Base-by-base conservation (phyloP, 2,329 filamentous ascomycete genomes). In the Conoideocrella luteorostrata region DNA sequence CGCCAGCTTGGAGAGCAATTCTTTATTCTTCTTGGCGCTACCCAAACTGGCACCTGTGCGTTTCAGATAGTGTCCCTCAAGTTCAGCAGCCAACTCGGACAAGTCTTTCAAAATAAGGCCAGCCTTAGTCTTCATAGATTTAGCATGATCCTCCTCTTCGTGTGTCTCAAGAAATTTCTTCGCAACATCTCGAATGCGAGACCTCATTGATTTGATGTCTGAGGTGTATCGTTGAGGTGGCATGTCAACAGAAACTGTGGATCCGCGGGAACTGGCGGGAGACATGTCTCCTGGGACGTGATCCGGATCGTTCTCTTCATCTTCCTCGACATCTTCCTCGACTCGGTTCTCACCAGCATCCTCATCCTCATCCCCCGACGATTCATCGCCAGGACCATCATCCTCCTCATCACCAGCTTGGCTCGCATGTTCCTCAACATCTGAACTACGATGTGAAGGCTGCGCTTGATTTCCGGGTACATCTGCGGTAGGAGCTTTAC, bases 81-180 rank as follows among this genome's bases (percentile, higher is more conserved):
- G 82, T 17, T 91, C 79, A 3, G 70, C 67, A 2, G 88, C 86
- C 28, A 98, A 69, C 2, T 66, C 66, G 50, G 85, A 84, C 24
- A 98, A 70, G 48, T 84, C 78, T 3, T 78, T 71, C 21, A 97
- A 70, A 21, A 95, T 94, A 44, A 80, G 75, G 1, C 74, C 72
- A 0, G 93, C 91, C 63, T 90, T 90, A 45, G 82, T 78, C 58
- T 86, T 87, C 74, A 94, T 83, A 7, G 72, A 71, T 56, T 81
- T 83, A 15, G 82, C 82, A 50, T 77, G 75, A 48, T 84, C 80
- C 50, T 88, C 82, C 4, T 78, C 82, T 61, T 96, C 89, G 52
- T 97, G 89, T 0, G 77, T 73, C 46, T 90, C 84, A 28, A 97
- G 68, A 60, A 98, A 96, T 43, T 78, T 85, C 63, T 86, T 87